Evolutionary conservation across 371 early-diverging fungal species (phyloP), one percentile per base, ranked within the genome.

Genomic region (Syncephalastrum monosporum): DNA sequence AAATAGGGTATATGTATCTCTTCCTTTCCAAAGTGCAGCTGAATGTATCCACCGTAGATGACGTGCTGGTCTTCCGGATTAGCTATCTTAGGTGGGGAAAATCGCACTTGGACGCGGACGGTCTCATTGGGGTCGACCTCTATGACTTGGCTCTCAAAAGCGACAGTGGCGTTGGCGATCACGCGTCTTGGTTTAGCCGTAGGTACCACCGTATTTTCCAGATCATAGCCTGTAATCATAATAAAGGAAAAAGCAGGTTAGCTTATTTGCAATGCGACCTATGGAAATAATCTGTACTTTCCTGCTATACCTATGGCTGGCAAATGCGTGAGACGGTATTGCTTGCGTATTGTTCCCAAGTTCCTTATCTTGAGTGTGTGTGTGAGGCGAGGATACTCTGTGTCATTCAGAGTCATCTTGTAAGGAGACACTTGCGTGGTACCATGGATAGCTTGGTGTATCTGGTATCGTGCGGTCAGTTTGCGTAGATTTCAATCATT

Each of bases 331-430:
- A 33, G 38, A 10, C 29, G 59, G 44, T 38, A 47, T 13, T 24
- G n/a, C n/a, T 64, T 64, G 8, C 48, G 50, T 19, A 64, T 64
- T 1, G 47, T 44, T 33, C 38, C 38, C 38, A 10, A 1, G 38
- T 33, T 33, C 12, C 2, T 33, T 6, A 33, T 33, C 38, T 12
- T 33, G 1, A 64, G 14, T 8, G 59, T 52, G 4, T 29, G 14
- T 7, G 21, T 51, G 3, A 27, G 13, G 1, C 33, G 29, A 27
- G 56, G 56, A 52, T 59, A 25, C n/a, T 23, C 53, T 10, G 56
- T 64, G 45, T 64, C 64, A 27, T 64, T 64, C 16, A 59, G 29
- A 4, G 64, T 46, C 19, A 64, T 38, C 24, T 64, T 64, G 24
- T n/a, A 46, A 15, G 64, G 64, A 16, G 41, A 24, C 23, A 64